Evolutionary conservation across 176 grass and related monocot genomes (phyloP), one percentile per base, ranked within the genome.

Genomic region (Carex parvula): DNA sequence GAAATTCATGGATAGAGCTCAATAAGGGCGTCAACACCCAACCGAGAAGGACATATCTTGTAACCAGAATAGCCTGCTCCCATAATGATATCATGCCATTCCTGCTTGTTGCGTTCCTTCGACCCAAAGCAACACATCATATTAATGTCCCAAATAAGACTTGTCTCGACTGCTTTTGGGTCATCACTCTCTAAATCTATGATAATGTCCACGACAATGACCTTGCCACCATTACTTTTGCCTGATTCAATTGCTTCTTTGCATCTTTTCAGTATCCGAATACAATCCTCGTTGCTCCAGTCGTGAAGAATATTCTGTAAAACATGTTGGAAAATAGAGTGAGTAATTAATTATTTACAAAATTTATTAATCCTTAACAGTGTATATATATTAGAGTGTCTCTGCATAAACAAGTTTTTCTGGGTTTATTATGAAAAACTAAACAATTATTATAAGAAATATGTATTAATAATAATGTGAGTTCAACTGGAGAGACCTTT

Each of bases 131-230:
- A 30, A 0, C 18, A 12, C 81, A 92, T 87, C 93, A 91, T 89
- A 48, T 79, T 69, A 33, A 90, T 60, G 79, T 88, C 90, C 59
- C 70, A 91, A 8, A 91, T 14, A 18, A 95, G 83, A 81, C 92
- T 78, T 20, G 50, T 87, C 85, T 91, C 91, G 2, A 44, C 70
- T n/a, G 83, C 30, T 81, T 35, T 89, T 24, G 33, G 60, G 18
- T 83, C 69, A 1, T 70, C 26, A 22, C 61, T 83, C 30, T 58
- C 85, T 18, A 59, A 59, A 10, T 83, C 83, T 39, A 92, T 84
- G 66, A 92, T 89, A 15, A 91, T 84, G 8, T 95, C 90, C 20
- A 96, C 74, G 26, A 96, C 79, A 78, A 96, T 88, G 55, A 88
- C 91, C 62, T 77, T 91, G 52, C 87, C 91, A 37, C 85, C 85